These are phyloP conservation scores for Teratosphaeria gauchensis DNA, from an alignment of 2,329 filamentous ascomycete species.

Conservation along the genomic window DNA sequence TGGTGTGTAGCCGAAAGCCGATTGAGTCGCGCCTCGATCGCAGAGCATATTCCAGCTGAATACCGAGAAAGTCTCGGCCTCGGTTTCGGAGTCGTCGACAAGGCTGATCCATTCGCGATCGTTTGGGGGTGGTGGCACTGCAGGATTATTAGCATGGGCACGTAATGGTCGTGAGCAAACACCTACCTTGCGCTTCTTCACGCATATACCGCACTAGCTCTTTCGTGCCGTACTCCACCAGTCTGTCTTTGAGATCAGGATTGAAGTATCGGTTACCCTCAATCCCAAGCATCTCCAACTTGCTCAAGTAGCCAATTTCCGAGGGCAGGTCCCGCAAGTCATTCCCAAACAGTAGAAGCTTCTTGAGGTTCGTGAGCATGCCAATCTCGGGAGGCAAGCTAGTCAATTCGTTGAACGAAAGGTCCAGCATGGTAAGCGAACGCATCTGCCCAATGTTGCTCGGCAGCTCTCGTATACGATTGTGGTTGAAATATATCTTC, in stretches of 20 bases:
- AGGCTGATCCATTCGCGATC: conserved; percentile 73
- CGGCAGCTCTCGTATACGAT: conserved; percentile 75
- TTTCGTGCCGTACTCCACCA: conserved; percentile 80
- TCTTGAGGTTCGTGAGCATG: conserved; percentile 89
- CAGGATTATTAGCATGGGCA: conserved; percentile 6
- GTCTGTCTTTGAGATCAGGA: conserved; percentile 63
- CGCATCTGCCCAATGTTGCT: conserved; percentile 72
- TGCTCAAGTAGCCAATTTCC: conserved; percentile 81
- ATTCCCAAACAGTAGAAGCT: conserved; percentile 84
- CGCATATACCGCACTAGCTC: conserved; percentile 73
- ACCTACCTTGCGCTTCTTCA: conserved; percentile 74
- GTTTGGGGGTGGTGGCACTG: conserved; percentile 68
- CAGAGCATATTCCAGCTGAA: conserved; percentile 95
- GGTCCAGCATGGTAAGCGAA: conserved; percentile 71
- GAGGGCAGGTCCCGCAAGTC: conserved; percentile 70
- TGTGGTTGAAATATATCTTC: conserved; percentile 87
- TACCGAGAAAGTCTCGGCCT: conserved; percentile 55
- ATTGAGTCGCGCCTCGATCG: conserved; percentile 78
- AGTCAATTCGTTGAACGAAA: conserved; percentile 77
- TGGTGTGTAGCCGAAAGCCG: conserved; percentile 84
- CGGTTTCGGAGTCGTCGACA: conserved; percentile 36
- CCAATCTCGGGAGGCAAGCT: conserved; percentile 83
- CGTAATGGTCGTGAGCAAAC: neutral
- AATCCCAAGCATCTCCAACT: conserved; percentile 80
- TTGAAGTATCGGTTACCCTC: conserved; percentile 77